A percentile compares a stretch with the other conserved stretches of the same genome.
phyloP scores from a whole-genome alignment of 2,329 filamentous ascomycete species.

The Coniosporium uncinatum region DNA sequence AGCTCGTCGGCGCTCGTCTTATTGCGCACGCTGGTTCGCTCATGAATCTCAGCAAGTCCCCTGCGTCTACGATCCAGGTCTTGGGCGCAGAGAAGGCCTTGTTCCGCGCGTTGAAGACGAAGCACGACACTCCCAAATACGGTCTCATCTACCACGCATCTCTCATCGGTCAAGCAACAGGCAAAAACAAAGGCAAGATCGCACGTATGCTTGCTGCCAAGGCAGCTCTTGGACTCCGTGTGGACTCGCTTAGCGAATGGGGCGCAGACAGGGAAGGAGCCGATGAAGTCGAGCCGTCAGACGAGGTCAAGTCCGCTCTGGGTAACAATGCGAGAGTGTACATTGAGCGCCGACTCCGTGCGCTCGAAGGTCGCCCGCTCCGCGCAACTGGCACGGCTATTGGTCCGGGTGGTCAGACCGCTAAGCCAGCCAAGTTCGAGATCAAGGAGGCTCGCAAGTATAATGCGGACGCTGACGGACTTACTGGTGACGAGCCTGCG shows the following conservation, averaged over 20 bases:
- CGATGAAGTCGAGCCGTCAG: slow-evolving; percentile 60
- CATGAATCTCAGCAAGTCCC: slow-evolving; percentile 91
- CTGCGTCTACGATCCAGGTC: slow-evolving; percentile 95
- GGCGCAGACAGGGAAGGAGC: slow-evolving; percentile 50
- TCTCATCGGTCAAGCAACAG: slow-evolving; percentile 92
- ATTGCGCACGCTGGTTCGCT: slow-evolving; percentile 94
- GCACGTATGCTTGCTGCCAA: slow-evolving; percentile 94
- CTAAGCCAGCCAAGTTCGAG: slow-evolving; percentile 74
- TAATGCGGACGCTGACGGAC: slow-evolving; percentile 88
- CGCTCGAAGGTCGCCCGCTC: slow-evolving; percentile 86
- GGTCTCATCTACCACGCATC: slow-evolving; percentile 68
- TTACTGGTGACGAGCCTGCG: slow-evolving; percentile 62
- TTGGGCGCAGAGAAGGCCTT: slow-evolving; percentile 98
- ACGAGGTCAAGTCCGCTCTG: slow-evolving; percentile 82
- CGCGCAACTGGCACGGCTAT: slow-evolving; percentile 71
- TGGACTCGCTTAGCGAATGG: slow-evolving; percentile 83
- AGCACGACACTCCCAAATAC: slow-evolving; percentile 98
- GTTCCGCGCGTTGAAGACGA: slow-evolving; percentile 97
- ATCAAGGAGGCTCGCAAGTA: slow-evolving; percentile 93
- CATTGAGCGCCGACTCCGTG: slow-evolving; percentile 71
- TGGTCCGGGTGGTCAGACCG: slow-evolving; percentile 64
- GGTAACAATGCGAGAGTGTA: slow-evolving; percentile 68
- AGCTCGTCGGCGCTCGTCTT: slow-evolving; percentile 88
- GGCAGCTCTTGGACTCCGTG: slow-evolving; percentile 86
- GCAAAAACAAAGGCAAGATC: slow-evolving; percentile 99